Base-by-base conservation (phyloP, 2,329 filamentous ascomycete genomes). In the Pseudogymnoascus destructans region DNA sequence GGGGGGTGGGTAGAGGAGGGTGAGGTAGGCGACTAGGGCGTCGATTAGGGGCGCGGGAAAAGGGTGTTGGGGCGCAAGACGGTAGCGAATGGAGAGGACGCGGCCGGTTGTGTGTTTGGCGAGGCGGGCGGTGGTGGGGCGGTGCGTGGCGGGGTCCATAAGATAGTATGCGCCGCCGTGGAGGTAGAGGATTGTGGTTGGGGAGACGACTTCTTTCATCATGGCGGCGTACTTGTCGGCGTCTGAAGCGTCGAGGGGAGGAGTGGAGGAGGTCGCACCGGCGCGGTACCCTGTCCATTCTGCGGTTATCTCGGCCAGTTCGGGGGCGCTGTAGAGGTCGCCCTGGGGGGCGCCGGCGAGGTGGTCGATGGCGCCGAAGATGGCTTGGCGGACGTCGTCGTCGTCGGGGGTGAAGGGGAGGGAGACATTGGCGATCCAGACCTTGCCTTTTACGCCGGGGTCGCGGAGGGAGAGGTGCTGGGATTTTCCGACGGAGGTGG, bases 371-470 rank as follows among this genome's bases (percentile, higher is more conserved):
- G 78, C 79, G 27, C 72, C 71, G 62, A 82, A 73, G 23, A 90
- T 66, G 1, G 77, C 74, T 42, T 85, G 76, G n/a, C 79, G 73
- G 11, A 84, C 68, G 75, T 79, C 65, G 67, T 77, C 68, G 74
- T 80, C 59, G 52, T 72, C 76, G 0, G 79, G 74, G 0, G 84
- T 86, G 2, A 73, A 72, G 0, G 81, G 79, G 13, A 89, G 73
- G 0, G 78, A 79, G 40, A 87, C 84, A 58, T 81, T 86, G 65
- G 84, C 85, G 21, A 95, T 77, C 91, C 91, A 96, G 63, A 93
- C 82, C 46, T 79, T 80, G 3, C 89, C 89, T 68, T 88, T 90
- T 67, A 95, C 75, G 0, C 81, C 82, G 0, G 79, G 79, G 58
- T 87, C 85, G 59, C 75, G 80, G 46, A 79, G 72, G 1, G 80